Evolutionary conservation across 1,139 yeast species (phyloP), one percentile per base, ranked within the genome.

Genomic region (Yamadazyma dendronema): DNA sequence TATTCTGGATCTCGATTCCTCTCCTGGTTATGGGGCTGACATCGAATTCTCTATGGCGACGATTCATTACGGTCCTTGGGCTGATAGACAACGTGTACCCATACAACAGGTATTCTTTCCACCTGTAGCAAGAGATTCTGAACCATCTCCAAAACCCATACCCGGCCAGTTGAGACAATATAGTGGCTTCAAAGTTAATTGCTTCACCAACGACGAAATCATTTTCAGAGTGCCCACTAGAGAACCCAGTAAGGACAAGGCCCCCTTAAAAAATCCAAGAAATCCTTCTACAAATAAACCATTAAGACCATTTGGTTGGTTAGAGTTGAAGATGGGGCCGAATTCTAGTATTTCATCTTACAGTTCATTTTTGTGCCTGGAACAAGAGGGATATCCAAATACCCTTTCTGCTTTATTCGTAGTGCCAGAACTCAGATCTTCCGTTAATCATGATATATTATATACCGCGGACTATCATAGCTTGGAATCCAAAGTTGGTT

Each of bases 31-130:
- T 55, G 92, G 90, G 0, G 52, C 82, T 4, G 84, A 84, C 39
- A 39, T 89, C 13, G 70, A 67, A 14, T 50, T 88, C 4, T 71
- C 75, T 1, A 73, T 76, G 43, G 81, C 90, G 0, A 81, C 87
- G 0, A 65, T 88, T 1, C 84, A 84, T 48, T 90, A 87, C 53
- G 98, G 98, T 0, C 95, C 98, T 0, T 90, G 97, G 97, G 85
- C 97, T 0, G 95, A 90, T 43, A 77, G 90, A 31, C 95, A 92
- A 56, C 58, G 96, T 16, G 71, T 72, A 2, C 77, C 82, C 1
- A 53, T 90, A 8, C 92, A 84, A 43, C 62, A 68, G 8, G 65
- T 81, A 63, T 65, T 92, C 28, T 78, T 83, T 43, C 98, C 98
- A 0, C 57, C 75, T 0, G 57, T 80, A 6, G 78, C 85, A 23